Conservation (phyloP, 345 rosid species). For the Camelina hispida region DNA sequence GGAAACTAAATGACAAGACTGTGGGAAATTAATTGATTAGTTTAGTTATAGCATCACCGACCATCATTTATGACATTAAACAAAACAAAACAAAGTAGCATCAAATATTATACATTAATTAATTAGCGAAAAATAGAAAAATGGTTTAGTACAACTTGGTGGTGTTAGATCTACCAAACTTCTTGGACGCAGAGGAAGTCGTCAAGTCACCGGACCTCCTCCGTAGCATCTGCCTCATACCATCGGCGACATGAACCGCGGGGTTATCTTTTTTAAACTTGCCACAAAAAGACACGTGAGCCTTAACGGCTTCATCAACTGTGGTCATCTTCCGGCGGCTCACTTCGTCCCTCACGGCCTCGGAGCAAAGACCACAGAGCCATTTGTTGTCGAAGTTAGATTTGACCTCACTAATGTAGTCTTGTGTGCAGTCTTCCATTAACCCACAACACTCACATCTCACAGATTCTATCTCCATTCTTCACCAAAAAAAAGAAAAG, state of each 20-base stretch:
- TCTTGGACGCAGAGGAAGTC: conserved; percentile 69
- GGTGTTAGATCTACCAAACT: conserved; percentile 72
- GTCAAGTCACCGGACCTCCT: conserved; percentile 77
- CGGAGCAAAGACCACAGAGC: conserved; percentile 97
- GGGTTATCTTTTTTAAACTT: conserved; percentile 87
- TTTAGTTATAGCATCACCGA: conserved; percentile 29
- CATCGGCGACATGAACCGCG: conserved; percentile 90
- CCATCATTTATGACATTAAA: conserved; percentile 28
- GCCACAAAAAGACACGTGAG: conserved; percentile 95
- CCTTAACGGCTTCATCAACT: conserved; percentile 85
- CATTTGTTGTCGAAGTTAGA: conserved; percentile 88
- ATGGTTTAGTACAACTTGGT: conserved; percentile 49
- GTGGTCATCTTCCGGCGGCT: conserved; percentile 51
- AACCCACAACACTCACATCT: conserved; percentile 92
- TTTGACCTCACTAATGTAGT: conserved; percentile 75
- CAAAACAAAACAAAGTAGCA: conserved; percentile 15
- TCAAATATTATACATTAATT: conserved; percentile 38
- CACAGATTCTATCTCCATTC: conserved; percentile 88
- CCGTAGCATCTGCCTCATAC: conserved; percentile 92
- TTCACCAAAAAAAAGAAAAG: not conserved
- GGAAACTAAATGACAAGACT: conserved; percentile 8
- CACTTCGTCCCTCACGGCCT: conserved; percentile 86
- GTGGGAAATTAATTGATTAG: conserved; percentile 13
- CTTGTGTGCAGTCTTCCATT: conserved; percentile 92
- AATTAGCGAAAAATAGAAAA: conserved; percentile 18